These are phyloP conservation scores for Imleria badia DNA, from an alignment of 768 basidiomycete species.

Conservation along the genomic window DNA sequence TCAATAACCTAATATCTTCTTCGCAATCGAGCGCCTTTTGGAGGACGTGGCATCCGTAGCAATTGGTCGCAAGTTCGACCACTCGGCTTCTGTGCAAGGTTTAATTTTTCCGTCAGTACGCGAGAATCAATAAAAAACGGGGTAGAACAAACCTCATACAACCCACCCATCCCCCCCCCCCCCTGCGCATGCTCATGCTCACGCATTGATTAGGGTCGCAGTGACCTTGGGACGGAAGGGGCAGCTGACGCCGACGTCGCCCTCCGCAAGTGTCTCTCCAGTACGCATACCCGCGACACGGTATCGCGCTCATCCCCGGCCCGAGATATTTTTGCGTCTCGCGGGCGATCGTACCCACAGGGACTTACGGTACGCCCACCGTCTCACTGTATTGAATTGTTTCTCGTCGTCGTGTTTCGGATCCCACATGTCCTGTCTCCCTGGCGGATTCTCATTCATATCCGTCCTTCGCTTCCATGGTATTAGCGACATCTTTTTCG, in stretches of 20 bases:
- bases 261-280: constrained; percentile 54
- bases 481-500: neutral
- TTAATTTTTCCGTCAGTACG: constrained; percentile 3
- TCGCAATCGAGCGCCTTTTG: constrained; percentile 91
- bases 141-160: constrained; percentile 71
- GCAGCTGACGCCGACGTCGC: constrained; percentile 61
- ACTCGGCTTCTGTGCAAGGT: constrained; percentile 63
- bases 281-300: constrained; percentile 31
- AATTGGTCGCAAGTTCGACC: constrained; percentile 85
- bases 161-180: constrained; percentile 39
- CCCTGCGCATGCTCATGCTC: too few species aligned
- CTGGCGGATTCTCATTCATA: neutral
- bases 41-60: constrained; percentile 86
- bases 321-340: constrained; percentile 64
- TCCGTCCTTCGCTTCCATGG: constrained; percentile 2
- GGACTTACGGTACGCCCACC: constrained; percentile 49
- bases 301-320: constrained; percentile 48
- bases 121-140: constrained; percentile 4
- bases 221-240: constrained; percentile 70
- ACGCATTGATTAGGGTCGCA: constrained; percentile 20
- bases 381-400: neutral
- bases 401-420: neutral
- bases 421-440: neutral
- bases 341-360: constrained; percentile 58
- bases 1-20: constrained; percentile 78